phyloP scores from a whole-genome alignment of 2,329 filamentous ascomycete species.

The Fusarium foetens region DNA sequence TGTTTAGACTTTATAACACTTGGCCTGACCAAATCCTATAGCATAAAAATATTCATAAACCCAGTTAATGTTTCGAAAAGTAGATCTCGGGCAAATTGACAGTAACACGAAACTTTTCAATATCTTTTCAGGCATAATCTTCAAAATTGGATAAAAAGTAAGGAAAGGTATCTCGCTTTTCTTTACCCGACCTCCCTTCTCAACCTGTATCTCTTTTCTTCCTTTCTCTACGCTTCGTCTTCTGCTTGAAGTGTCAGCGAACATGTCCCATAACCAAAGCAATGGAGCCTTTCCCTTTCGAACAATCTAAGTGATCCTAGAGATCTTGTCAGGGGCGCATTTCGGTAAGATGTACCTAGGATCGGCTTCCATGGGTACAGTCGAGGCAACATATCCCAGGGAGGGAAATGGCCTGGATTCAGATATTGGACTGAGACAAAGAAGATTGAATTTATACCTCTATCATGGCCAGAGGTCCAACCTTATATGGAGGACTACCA shows the following conservation, averaged over 20 bases:
- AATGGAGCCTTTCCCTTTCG: background rate
- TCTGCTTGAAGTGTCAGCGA: rapidly evolving
- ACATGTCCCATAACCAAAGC: background rate
- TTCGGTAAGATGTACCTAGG: rapidly evolving
- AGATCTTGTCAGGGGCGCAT: background rate
- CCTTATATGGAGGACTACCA: background rate
- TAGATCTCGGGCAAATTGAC: rapidly evolving
- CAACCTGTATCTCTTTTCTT: background rate
- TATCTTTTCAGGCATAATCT: background rate
- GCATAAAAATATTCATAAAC: rapidly evolving
- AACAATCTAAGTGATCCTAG: background rate
- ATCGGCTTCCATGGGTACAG: background rate
- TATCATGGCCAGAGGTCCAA: background rate
- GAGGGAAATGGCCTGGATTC: background rate
- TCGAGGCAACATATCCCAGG: background rate
- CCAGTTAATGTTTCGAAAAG: rapidly evolving
- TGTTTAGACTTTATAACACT: background rate
- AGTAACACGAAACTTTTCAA: rapidly evolving
- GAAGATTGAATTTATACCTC: background rate
- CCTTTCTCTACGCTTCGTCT: rapidly evolving
- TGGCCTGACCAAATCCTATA: rapidly evolving
- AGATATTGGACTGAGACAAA: background rate
- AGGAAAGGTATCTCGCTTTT: no score
- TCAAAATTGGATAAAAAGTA: background rate
- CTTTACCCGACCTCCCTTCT: background rate